These are phyloP conservation scores for Glycine latifolia DNA, from an alignment of 306 rosid genomes.

Conservation along the genomic window DNA sequence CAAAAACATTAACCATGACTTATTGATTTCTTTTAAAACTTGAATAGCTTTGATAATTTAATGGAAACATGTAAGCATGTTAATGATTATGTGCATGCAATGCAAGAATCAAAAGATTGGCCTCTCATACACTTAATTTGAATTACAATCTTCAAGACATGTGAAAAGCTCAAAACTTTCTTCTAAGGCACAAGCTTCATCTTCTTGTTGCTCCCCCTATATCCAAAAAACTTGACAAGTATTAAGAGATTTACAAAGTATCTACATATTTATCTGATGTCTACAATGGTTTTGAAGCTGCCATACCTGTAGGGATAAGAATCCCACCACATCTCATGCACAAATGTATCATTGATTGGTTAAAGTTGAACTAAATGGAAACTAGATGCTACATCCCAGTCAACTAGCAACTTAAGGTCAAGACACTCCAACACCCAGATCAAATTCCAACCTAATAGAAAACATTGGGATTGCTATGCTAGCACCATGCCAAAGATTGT, in stretches of 20 bases:
- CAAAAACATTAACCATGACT: no score
- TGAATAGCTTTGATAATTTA: no score
- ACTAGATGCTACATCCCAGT: slow-evolving; percentile 93
- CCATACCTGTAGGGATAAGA: slow-evolving; percentile 96
- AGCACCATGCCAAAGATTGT: slow-evolving; percentile 86
- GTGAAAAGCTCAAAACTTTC: no score
- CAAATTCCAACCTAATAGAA: slow-evolving; percentile 87
- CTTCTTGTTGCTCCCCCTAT: no score
- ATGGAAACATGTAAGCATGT: no score
- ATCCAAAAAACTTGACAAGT: not conserved
- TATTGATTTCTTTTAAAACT: no score
- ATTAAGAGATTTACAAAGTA: not conserved
- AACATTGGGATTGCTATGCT: slow-evolving; percentile 95
- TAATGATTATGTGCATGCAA: no score
- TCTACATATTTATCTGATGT: not conserved
- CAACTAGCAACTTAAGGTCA: slow-evolving; percentile 89
- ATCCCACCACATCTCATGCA: slow-evolving; percentile 98
- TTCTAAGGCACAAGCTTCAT: no score
- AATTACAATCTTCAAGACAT: no score
- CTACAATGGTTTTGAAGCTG: slow-evolving; percentile 13
- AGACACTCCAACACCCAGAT: slow-evolving; percentile 98
- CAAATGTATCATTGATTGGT: slow-evolving; percentile 96
- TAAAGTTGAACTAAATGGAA: slow-evolving; percentile 93
- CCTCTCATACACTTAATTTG: no score
- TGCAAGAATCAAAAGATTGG: no score